These are phyloP conservation scores for Triangularia verruculosa DNA, from an alignment of 2,329 filamentous ascomycete genomes.

Conservation along the genomic window DNA sequence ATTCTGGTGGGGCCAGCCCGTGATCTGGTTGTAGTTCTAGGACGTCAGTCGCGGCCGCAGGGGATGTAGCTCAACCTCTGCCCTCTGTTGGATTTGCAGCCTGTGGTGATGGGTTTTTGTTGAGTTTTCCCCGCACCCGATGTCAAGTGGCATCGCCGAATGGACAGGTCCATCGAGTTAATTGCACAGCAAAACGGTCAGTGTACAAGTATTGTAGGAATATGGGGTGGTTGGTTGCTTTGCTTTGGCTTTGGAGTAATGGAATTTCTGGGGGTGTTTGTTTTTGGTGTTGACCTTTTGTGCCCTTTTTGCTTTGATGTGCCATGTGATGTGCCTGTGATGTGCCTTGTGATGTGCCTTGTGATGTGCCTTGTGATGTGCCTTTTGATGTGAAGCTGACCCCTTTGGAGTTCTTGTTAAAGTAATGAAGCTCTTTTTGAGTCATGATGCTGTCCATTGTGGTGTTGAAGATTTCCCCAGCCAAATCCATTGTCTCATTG, in stretches of 20 bases:
- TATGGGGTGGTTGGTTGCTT: background rate
- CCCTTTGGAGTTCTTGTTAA: too few relatives aligned
- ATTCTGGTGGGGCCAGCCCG: background rate
- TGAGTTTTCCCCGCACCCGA: background rate
- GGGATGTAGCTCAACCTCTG: background rate
- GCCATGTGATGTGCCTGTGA: background rate
- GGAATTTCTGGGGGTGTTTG: background rate
- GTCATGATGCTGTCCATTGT: too few relatives aligned
- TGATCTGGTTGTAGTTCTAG: background rate
- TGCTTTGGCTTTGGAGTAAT: too few relatives aligned
- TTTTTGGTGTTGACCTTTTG: background rate
- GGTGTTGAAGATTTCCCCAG: too few relatives aligned
- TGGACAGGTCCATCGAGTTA: background rate
- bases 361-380: background rate
- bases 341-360: background rate
- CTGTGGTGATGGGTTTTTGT: background rate
- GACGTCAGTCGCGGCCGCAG: background rate
- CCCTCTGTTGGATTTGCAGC: background rate
- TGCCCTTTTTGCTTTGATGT: background rate
- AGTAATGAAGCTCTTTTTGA: too few relatives aligned
- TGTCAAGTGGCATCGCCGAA: background rate
- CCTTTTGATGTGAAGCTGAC: too few relatives aligned
- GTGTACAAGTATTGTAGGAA: background rate
- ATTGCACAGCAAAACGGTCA: background rate
- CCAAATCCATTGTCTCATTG: too few relatives aligned